Conservation (phyloP, 179 eudicot genomes). For the Spergularia azorica region DNA sequence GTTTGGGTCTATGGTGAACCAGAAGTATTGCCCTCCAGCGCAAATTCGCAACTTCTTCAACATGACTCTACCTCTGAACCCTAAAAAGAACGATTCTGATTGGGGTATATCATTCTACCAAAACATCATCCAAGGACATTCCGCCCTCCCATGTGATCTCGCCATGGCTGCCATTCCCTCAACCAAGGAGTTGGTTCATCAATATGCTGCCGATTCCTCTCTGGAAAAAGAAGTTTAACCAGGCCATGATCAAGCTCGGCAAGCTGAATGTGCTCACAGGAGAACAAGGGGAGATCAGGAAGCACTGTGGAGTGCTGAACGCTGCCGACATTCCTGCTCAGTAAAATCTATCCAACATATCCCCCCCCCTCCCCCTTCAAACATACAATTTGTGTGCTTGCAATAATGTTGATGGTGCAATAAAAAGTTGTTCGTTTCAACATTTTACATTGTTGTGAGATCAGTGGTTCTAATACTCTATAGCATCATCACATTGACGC, state of each 20-base stretch:
- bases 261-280: slow-evolving; percentile 29
- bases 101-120: slow-evolving; percentile 28
- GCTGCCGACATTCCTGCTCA: slow-evolving; percentile 13
- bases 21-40: slow-evolving; percentile 2
- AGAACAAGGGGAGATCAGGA: slow-evolving; percentile 31
- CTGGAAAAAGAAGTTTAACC: slow-evolving; percentile 25
- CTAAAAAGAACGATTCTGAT: not conserved
- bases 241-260: slow-evolving; percentile 26
- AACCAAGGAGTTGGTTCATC: slow-evolving; percentile 8
- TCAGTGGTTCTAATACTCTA: not conserved
- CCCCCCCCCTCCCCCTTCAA: too few species aligned
- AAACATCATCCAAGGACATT: slow-evolving; percentile 5
- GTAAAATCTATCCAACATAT: not conserved
- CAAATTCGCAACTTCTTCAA: not conserved
- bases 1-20: not conserved
- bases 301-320: slow-evolving; percentile 11
- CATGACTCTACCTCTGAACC: slow-evolving; percentile 12
- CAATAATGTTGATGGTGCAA: too few species aligned
- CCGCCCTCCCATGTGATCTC: slow-evolving; percentile 12
- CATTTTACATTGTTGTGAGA: not conserved
- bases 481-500: too few species aligned
- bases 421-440: too few species aligned
- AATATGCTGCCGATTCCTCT: not conserved
- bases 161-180: slow-evolving; percentile 13
- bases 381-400: too few species aligned